Base-by-base conservation (phyloP, 2,329 filamentous ascomycete genomes). In the Pochonia chlamydosporia region DNA sequence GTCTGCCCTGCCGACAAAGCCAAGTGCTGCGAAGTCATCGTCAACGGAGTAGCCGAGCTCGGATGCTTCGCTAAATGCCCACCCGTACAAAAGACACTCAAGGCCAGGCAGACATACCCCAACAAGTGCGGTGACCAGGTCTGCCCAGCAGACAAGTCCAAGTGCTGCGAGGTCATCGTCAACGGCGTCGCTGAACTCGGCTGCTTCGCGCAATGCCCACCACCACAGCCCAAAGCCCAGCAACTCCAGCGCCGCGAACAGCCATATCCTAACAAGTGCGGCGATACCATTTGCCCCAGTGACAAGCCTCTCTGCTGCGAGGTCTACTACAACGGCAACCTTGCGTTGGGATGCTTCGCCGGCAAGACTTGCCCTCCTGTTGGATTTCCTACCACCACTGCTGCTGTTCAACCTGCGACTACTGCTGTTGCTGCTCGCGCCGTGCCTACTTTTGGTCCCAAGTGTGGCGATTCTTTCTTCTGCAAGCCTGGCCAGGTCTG, bases 401-500 rank as follows among this genome's bases (percentile, higher is more conserved):
- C 31, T 18, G 43, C 47, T 28, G 43, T 39, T 26, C 20, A 49
- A 33, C 36, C 35, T 21, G 23, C 36, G 16, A 37, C 42, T 16
- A 39, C 42, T 13, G 37, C 28, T 28, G 28, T 28, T n/a, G 6
- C 47, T 10, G 21, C 36, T 7, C 18, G 20, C 18, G 25, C 42
- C 4, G 40, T 31, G 18, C 26, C 47, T 24, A 39, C 37, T 31
- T 46, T 49, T 46, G 43, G 47, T 20, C 47, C 47, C 43, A 49
- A 49, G 43, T 49, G 47, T 39, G 43, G 47, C 24, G 47, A 49
- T 25, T 49, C 47, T 26, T 49, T 49, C 47, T 49, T 49, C 47
- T 49, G 47, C 28, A 35, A 35, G 26, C n/a, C 30, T 18, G 47
- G 47, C 26, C 35, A 49, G 36, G 47, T 49, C 37, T 49, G 47